Conservation (phyloP, 2,329 filamentous ascomycete genomes). For the Hypoxylon sp. region DNA sequence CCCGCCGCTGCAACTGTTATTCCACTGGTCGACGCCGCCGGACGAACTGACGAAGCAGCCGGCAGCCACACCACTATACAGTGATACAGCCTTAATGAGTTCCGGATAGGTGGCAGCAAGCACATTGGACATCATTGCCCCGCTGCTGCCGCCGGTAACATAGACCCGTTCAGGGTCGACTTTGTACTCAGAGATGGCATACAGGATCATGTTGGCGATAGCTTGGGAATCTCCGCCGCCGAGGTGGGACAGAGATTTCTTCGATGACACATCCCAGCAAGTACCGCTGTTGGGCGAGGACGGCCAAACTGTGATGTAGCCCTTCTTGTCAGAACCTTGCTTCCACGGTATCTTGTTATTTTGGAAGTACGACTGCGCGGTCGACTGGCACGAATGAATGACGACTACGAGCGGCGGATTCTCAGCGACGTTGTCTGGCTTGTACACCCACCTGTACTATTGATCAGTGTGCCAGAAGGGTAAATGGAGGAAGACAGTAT, state of each 20-base stretch:
- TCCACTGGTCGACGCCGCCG: slow-evolving; percentile 63
- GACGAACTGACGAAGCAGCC: slow-evolving; percentile 58
- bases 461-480: slow-evolving; percentile 15
- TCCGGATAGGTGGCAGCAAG: slow-evolving; percentile 60
- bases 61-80: slow-evolving; percentile 59
- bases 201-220: slow-evolving; percentile 56
- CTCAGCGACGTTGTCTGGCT: slow-evolving; percentile 54
- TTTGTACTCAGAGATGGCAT: slow-evolving; percentile 52
- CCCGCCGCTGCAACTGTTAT: slow-evolving; percentile 63
- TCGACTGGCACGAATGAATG: slow-evolving; percentile 57
- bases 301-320: slow-evolving; percentile 64
- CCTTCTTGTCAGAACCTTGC: slow-evolving; percentile 53
- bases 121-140: slow-evolving; percentile 58
- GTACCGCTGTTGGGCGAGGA: slow-evolving; percentile 61
- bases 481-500: not conserved
- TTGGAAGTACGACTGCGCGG: slow-evolving; percentile 54
- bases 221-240: slow-evolving; percentile 56
- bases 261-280: slow-evolving; percentile 71
- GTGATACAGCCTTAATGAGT: slow-evolving; percentile 55
- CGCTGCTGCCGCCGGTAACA: slow-evolving; percentile 55
- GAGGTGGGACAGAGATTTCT: slow-evolving; percentile 53
- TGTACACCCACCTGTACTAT: slow-evolving; percentile 52
- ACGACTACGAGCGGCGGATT: slow-evolving; percentile 55
- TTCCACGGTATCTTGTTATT: slow-evolving; percentile 56
- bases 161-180: slow-evolving; percentile 52